These are phyloP conservation scores for Stachybotrys echinatus DNA, from an alignment of 2,329 filamentous ascomycete species.

Conservation along the genomic window DNA sequence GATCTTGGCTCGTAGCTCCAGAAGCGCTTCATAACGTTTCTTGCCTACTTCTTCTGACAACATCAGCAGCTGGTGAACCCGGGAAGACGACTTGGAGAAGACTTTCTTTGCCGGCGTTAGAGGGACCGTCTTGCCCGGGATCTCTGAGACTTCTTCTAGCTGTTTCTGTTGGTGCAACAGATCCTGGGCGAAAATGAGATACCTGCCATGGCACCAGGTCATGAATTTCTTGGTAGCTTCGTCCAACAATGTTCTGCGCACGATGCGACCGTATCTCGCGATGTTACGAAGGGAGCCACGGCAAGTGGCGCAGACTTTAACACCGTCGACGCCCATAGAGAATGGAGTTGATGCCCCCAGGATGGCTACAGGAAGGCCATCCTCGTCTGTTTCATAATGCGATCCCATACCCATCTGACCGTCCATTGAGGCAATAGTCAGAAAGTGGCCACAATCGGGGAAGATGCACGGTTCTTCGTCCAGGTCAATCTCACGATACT, in stretches of 20 bases:
- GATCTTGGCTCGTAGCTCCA: slow-evolving; percentile 7
- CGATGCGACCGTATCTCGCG: slow-evolving; percentile 56
- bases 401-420: slow-evolving; percentile 49
- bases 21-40: slow-evolving; percentile 4
- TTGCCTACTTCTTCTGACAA: slow-evolving; percentile 3
- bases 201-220: slow-evolving; percentile 37
- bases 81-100: not conserved
- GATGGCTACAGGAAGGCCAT: slow-evolving; percentile 26
- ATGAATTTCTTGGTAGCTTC: slow-evolving; percentile 61
- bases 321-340: slow-evolving; percentile 32
- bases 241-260: slow-evolving; percentile 55
- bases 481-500: slow-evolving; percentile 53
- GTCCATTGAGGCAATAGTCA: slow-evolving; percentile 57
- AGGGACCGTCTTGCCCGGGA: not conserved
- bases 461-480: slow-evolving; percentile 58
- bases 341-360: slow-evolving; percentile 38
- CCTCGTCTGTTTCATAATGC: slow-evolving; percentile 38
- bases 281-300: slow-evolving; percentile 53
- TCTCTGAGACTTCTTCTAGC: not conserved
- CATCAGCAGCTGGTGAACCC: slow-evolving; percentile 2
- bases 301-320: slow-evolving; percentile 54
- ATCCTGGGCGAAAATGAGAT: slow-evolving; percentile 5
- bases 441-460: slow-evolving; percentile 57
- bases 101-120: not conserved
- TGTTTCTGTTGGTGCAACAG: slow-evolving; percentile 7